These are phyloP conservation scores for Lecanicillium sp. DNA, from an alignment of 2,329 filamentous ascomycete species.

Conservation along the genomic window DNA sequence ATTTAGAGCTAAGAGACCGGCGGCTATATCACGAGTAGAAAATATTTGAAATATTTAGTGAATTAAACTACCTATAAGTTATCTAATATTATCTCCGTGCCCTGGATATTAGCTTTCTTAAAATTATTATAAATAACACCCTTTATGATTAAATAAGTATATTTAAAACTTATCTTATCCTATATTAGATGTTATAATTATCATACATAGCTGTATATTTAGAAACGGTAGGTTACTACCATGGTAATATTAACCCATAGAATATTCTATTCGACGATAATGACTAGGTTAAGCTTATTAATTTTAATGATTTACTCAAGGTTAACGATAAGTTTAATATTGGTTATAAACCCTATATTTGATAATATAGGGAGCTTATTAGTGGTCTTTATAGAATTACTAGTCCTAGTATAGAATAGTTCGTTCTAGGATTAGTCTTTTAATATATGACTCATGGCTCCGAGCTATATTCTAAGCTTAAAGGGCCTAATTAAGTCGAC, in stretches of 20 bases:
- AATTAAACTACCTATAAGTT: constrained; percentile 13
- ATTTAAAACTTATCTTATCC: constrained; percentile 11
- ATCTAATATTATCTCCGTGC: constrained; percentile 13
- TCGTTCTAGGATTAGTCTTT: constrained; percentile 18
- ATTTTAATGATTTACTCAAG: constrained; percentile 17
- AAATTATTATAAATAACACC: constrained; percentile 14
- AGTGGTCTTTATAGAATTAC: constrained; percentile 15
- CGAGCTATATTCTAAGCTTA: constrained; percentile 17
- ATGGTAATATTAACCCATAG: constrained; percentile 18
- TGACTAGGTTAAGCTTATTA: constrained; percentile 17
- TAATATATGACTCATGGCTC: constrained; percentile 17
- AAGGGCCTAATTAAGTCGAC: constrained; percentile 14
- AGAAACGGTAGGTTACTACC: constrained; percentile 16
- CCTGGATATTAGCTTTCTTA: constrained; percentile 17
- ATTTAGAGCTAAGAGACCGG: constrained; percentile 15
- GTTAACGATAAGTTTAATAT: constrained; percentile 15
- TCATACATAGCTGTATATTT: constrained; percentile 15
- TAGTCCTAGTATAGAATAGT: constrained; percentile 17
- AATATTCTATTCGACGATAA: constrained; percentile 17
- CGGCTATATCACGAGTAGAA: constrained; percentile 15
- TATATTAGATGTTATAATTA: constrained; percentile 16
- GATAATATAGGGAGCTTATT: constrained; percentile 9
- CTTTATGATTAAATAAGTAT: constrained; percentile 16
- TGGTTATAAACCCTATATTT: constrained; percentile 19
- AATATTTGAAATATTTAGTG: constrained; percentile 15